Conservation (phyloP, 306 rosid genomes). For the cucumber (Cucumis sativus) region DNA sequence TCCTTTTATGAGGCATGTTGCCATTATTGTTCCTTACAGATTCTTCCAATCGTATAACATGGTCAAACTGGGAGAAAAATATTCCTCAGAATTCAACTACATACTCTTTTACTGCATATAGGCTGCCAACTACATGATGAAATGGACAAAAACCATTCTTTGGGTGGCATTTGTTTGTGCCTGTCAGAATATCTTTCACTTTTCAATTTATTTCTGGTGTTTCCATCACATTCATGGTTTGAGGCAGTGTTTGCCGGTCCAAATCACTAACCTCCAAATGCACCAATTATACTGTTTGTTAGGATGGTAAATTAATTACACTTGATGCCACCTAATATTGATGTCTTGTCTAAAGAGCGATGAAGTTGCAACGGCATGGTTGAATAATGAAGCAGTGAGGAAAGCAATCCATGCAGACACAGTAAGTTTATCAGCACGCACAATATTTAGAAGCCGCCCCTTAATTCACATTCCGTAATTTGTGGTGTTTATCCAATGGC, state of each 20-base stretch:
- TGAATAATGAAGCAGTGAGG: conserved; percentile 61
- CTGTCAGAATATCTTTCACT: background rate
- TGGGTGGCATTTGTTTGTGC: background rate
- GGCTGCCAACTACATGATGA: background rate
- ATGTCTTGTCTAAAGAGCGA: conserved; percentile 34
- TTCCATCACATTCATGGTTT: background rate
- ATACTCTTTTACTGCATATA: background rate
- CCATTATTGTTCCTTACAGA: background rate
- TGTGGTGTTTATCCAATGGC: background rate
- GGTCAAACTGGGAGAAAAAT: background rate
- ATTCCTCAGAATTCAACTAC: background rate
- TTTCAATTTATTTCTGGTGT: background rate
- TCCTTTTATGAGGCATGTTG: background rate
- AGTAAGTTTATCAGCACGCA: conserved; percentile 21
- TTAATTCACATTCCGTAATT: background rate
- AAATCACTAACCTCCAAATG: background rate
- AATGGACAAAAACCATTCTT: background rate
- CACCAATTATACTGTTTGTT: background rate
- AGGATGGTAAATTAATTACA: background rate
- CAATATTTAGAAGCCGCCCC: background rate
- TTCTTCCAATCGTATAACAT: background rate
- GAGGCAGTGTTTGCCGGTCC: background rate
- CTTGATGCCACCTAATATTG: background rate
- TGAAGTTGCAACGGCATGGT: conserved; percentile 58
- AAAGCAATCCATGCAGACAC: conserved; percentile 54